Conservation (phyloP, 768 basidiomycete genomes). For the Boletus subparvulus region DNA sequence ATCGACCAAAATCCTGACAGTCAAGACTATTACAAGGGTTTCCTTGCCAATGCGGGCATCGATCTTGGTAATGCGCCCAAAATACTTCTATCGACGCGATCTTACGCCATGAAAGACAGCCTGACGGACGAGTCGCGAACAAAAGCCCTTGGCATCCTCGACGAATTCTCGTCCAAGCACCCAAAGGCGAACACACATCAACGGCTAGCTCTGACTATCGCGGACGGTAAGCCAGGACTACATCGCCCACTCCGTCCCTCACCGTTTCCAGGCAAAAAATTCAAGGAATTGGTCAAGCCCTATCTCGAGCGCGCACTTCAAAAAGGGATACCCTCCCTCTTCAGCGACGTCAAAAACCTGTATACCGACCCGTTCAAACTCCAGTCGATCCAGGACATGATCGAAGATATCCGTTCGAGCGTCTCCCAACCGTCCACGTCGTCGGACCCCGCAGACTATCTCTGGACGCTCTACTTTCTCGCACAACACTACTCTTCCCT, state of each 20-base stretch:
- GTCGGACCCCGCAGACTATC: slow-evolving; percentile 69
- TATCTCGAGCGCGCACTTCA: slow-evolving; percentile 72
- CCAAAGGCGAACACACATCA: slow-evolving; percentile 70
- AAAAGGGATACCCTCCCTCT: slow-evolving; percentile 91
- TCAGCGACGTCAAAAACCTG: slow-evolving; percentile 86
- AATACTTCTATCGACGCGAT: neutral
- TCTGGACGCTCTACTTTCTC: slow-evolving; percentile 96
- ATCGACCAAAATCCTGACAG: slow-evolving; percentile 86
- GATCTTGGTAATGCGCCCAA: slow-evolving; percentile 52
- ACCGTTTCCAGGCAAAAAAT: slow-evolving; percentile 53
- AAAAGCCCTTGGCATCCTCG: slow-evolving; percentile 57
- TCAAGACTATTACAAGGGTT: slow-evolving; percentile 76
- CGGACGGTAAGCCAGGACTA: slow-evolving; percentile 41
- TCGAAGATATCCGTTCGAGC: slow-evolving; percentile 47
- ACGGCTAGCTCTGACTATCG: slow-evolving; percentile 70
- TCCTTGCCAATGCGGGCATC: slow-evolving; percentile 63
- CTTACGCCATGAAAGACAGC: slow-evolving; percentile 33
- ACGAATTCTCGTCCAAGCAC: slow-evolving; percentile 57
- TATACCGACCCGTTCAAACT: slow-evolving; percentile 69
- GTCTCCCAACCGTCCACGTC: slow-evolving; percentile 29
- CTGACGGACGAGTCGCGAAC: slow-evolving; percentile 49
- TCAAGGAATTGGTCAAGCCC: slow-evolving; percentile 57
- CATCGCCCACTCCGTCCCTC: neutral
- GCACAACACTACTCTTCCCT: slow-evolving; percentile 83
- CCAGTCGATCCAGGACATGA: slow-evolving; percentile 63